Evolutionary conservation across 2,329 filamentous ascomycete species (phyloP).

Genomic region (Thermoascus crustaceus): DNA sequence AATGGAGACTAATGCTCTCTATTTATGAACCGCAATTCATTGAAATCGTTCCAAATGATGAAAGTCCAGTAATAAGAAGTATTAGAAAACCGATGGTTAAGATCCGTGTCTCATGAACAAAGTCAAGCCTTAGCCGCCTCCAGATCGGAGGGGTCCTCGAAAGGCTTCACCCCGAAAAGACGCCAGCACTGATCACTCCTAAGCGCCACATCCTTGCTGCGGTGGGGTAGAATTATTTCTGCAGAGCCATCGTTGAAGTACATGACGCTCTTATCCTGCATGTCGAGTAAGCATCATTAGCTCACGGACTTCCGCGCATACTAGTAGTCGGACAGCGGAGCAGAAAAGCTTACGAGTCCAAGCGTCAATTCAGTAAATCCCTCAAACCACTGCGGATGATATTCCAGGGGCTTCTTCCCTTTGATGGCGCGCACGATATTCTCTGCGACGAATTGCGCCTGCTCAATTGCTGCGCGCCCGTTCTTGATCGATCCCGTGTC

Average conservation of each 20-base stretch:
- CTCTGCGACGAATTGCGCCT: conserved; percentile 45
- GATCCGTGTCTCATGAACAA: no score
- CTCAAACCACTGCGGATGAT: conserved; percentile 41
- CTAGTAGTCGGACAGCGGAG: no score
- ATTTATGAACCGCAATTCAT: no score
- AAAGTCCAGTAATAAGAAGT: no score
- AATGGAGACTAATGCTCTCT: no score
- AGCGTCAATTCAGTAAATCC: conserved; percentile 48
- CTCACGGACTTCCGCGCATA: no score
- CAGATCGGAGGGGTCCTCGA: conserved; percentile 12
- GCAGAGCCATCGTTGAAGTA: conserved; percentile 38
- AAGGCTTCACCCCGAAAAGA: conserved; percentile 40
- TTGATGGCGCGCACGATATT: conserved; percentile 47
- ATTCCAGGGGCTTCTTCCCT: conserved; percentile 34
- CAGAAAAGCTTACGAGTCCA: conserved; percentile 40
- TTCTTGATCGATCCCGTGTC: conserved; percentile 46
- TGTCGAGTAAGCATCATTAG: no score
- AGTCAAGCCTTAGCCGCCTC: not conserved
- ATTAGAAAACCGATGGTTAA: no score
- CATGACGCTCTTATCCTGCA: conserved; percentile 40
- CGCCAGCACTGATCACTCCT: conserved; percentile 39
- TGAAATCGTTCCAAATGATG: no score
- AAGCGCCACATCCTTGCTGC: conserved; percentile 39
- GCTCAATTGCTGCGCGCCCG: conserved; percentile 46
- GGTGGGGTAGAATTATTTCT: conserved; percentile 34